These are phyloP conservation scores for Toxicodendron radicans DNA, from an alignment of 345 rosid genomes.

Conservation along the genomic window DNA sequence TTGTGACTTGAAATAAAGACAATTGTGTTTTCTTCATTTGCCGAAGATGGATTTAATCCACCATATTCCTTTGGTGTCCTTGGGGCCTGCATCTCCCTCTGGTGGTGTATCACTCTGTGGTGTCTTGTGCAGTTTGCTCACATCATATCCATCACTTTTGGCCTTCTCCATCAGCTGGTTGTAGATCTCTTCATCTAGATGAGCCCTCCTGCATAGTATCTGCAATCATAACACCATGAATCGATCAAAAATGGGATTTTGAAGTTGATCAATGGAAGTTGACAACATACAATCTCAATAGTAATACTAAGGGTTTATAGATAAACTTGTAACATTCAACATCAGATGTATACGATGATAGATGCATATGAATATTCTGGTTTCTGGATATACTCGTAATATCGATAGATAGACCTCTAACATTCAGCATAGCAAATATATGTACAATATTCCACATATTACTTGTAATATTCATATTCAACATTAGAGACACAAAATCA, in stretches of 20 bases:
- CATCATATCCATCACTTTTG: constrained; percentile 58
- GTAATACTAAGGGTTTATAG: too few relatives aligned
- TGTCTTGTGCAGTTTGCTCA: constrained; percentile 75
- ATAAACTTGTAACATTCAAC: too few relatives aligned
- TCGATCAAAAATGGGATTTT: not conserved
- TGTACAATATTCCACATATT: too few relatives aligned
- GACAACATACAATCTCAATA: too few relatives aligned
- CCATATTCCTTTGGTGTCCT: constrained; percentile 79
- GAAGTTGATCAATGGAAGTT: too few relatives aligned
- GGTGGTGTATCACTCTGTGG: constrained; percentile 72
- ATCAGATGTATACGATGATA: too few relatives aligned
- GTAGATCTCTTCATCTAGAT: constrained; percentile 59
- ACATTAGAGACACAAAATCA: too few relatives aligned
- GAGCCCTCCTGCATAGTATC: constrained; percentile 71
- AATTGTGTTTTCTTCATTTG: constrained; percentile 24
- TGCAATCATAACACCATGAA: constrained; percentile 21
- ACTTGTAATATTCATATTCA: too few relatives aligned
- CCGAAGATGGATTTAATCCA: constrained; percentile 85
- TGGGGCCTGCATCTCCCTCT: constrained; percentile 41
- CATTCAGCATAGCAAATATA: too few relatives aligned
- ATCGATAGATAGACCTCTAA: too few relatives aligned
- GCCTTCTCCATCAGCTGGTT: constrained; percentile 65
- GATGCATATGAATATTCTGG: too few relatives aligned
- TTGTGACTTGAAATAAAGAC: not conserved
- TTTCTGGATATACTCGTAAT: too few relatives aligned